A percentile compares a stretch with the other conserved stretches of the same genome.
These are phyloP conservation scores for Buxus sempervirens DNA, from an alignment of 164 flowering plant genomes.

Conservation along the genomic window DNA sequence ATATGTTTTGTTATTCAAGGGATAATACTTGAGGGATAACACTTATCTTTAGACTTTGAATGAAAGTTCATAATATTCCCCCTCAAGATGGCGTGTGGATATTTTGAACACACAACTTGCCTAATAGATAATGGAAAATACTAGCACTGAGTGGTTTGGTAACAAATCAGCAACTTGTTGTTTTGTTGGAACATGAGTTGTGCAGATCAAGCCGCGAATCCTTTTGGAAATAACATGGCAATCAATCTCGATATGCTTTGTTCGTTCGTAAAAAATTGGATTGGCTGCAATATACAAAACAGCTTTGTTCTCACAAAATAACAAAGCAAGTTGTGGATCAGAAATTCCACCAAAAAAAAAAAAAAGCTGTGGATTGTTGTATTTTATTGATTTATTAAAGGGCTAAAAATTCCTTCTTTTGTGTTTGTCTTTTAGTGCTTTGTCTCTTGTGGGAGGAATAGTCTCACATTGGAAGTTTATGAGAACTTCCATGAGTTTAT, in stretches of 20 bases:
- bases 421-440: too few species aligned
- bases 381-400: neutral
- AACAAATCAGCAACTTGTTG: neutral
- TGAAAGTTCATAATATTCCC: neutral
- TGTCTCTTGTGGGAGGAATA: too few species aligned
- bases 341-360: too few species aligned
- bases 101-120: neutral
- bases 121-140: neutral
- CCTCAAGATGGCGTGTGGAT: slow-evolving; percentile 2
- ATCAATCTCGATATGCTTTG: neutral
- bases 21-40: too few species aligned
- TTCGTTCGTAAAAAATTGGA: neutral
- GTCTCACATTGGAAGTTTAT: too few species aligned
- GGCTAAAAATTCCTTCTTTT: too few species aligned
- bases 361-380: too few species aligned
- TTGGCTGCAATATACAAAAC: neutral
- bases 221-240: neutral
- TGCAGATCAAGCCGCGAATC: neutral
- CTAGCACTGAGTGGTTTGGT: neutral
- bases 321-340: neutral
- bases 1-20: too few species aligned
- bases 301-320: slow-evolving; percentile 1
- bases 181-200: neutral
- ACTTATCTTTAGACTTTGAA: too few species aligned
- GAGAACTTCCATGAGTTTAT: too few species aligned